Percentiles rank a stretch among this genome's conserved stretches.
Evolutionary conservation across 2,329 filamentous ascomycete genomes (phyloP).

Genomic region (Cordyceps farinosa): DNA sequence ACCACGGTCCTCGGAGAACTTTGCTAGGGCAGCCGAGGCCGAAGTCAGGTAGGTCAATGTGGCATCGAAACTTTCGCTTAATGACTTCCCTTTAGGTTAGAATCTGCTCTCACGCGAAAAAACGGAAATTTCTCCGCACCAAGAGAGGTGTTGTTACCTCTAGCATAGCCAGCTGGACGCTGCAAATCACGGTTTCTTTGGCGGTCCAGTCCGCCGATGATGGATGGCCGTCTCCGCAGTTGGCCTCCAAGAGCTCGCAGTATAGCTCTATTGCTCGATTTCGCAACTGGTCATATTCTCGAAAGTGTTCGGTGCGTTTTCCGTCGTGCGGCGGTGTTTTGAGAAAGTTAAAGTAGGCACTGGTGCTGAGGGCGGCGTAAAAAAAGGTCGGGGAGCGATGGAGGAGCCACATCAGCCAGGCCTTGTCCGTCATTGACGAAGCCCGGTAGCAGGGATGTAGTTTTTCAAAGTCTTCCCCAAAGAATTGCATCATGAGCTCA

Average conservation of each 20-base stretch:
- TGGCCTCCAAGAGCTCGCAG: not conserved
- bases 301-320: not conserved
- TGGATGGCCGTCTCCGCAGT: not conserved
- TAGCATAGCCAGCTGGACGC: not conserved
- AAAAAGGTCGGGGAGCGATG: constrained; percentile 11
- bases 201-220: not conserved
- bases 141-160: not conserved
- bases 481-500: constrained; percentile 1
- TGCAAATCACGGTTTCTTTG: not conserved
- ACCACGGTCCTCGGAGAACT: not conserved
- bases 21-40: not conserved
- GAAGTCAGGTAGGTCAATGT: not conserved
- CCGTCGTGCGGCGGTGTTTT: not conserved
- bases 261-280: not conserved
- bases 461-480: not conserved
- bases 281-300: not conserved
- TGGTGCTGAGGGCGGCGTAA: constrained; percentile 4
- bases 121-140: too few relatives aligned
- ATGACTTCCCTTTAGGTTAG: not conserved
- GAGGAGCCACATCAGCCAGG: constrained; percentile 2
- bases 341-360: not conserved
- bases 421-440: not conserved
- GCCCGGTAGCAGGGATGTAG: not conserved
- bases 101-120: not conserved
- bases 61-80: not conserved